A percentile compares a stretch with the other conserved stretches of the same genome.
Evolutionary conservation across 371 early-diverging fungal genomes (phyloP).

Genomic region (Rhizopus delemar): DNA sequence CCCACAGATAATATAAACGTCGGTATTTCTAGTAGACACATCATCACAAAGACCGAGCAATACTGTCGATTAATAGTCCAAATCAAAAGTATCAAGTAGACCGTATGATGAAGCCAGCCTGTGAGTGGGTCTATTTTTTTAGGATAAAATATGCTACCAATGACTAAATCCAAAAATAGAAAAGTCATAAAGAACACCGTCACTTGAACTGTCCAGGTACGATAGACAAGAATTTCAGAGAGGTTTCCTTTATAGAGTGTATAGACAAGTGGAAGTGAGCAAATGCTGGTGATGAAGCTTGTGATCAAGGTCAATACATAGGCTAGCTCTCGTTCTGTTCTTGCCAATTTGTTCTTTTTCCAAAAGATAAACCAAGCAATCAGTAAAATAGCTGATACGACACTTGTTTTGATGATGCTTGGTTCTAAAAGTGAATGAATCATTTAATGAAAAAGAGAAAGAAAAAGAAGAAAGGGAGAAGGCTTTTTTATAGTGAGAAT

Average conservation of each 20-base stretch:
- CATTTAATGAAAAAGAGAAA: background rate
- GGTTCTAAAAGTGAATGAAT: conserved; percentile 19
- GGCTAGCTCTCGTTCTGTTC: conserved; percentile 36
- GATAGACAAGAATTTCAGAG: conserved; percentile 16
- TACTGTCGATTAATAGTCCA: conserved; percentile 32
- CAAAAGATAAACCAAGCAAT: conserved; percentile 23
- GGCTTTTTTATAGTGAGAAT: background rate
- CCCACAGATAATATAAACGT: conserved; percentile 45
- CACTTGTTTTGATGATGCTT: conserved; percentile 7
- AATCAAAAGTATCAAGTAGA: conserved; percentile 33
- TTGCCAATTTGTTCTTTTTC: conserved; percentile 10
- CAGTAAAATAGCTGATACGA: conserved; percentile 10
- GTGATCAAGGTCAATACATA: conserved; percentile 39
- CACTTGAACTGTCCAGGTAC: conserved; percentile 32
- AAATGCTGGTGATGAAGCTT: conserved; percentile 30
- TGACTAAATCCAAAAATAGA: conserved; percentile 43
- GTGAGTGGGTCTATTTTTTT: conserved; percentile 51
- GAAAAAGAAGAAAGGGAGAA: conserved; percentile 2
- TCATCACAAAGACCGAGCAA: conserved; percentile 34
- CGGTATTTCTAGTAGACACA: conserved; percentile 44
- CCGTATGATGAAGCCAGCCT: conserved; percentile 60
- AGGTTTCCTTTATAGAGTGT: conserved; percentile 17
- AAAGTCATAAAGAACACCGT: conserved; percentile 48
- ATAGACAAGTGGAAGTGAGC: conserved; percentile 35
- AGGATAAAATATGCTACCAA: conserved; percentile 51